phyloP scores from a whole-genome alignment of 2,329 filamentous ascomycete species.

The Corniculantispora saksenae region DNA sequence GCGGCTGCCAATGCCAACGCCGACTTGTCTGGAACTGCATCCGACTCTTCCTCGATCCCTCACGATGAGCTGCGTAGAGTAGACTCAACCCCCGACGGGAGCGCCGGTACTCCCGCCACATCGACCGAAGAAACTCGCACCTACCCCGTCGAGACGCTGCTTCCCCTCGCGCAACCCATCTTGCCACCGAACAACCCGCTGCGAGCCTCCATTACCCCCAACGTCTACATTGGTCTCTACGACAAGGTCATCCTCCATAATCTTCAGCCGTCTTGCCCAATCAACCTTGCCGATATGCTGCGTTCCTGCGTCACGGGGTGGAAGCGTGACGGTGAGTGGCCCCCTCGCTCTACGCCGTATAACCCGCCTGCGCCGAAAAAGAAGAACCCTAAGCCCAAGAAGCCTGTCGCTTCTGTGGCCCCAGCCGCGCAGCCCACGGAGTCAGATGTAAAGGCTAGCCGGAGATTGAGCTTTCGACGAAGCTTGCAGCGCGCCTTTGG shows the following conservation, averaged over 20 bases:
- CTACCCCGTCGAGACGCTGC: slow-evolving; percentile 61
- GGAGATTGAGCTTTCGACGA: slow-evolving; percentile 50
- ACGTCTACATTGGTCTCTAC: slow-evolving; percentile 80
- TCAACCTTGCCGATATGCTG: slow-evolving; percentile 82
- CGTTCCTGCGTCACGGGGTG: slow-evolving; percentile 82
- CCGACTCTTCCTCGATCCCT: slow-evolving; percentile 44
- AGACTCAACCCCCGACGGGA: slow-evolving; percentile 29
- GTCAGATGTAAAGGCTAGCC: slow-evolving; percentile 32
- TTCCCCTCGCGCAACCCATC: slow-evolving; percentile 74
- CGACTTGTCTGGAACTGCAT: slow-evolving; percentile 35
- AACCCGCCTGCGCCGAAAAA: slow-evolving; percentile 37
- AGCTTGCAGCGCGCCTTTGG: slow-evolving; percentile 50
- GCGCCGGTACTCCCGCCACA: slow-evolving; percentile 13
- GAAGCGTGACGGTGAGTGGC: slow-evolving; percentile 94
- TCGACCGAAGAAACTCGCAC: slow-evolving; percentile 15
- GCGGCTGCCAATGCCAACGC: slow-evolving; percentile 23
- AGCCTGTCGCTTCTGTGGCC: slow-evolving; percentile 25
- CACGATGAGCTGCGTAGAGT: slow-evolving; percentile 37
- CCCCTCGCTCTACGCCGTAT: slow-evolving; percentile 55
- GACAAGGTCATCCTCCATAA: slow-evolving; percentile 81
- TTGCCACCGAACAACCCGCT: slow-evolving; percentile 74
- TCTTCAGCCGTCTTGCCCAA: slow-evolving; percentile 81
- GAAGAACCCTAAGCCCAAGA: slow-evolving; percentile 43
- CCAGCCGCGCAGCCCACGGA: slow-evolving; percentile 22
- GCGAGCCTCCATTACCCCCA: slow-evolving; percentile 72